phyloP scores from a whole-genome alignment of 306 rosid genomes.

The Cercis canadensis region DNA sequence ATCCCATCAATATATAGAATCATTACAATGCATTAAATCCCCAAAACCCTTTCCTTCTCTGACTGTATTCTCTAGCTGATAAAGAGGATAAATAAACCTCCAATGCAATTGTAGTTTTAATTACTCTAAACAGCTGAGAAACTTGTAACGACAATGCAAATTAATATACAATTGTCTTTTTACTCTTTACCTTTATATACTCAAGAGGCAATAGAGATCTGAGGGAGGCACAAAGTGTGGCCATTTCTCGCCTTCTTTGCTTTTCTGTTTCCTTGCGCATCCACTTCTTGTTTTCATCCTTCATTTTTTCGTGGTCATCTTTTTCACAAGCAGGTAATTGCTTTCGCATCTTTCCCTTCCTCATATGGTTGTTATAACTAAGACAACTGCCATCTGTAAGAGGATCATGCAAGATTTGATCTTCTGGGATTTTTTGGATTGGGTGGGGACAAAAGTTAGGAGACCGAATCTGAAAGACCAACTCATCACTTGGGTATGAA shows the following conservation, averaged over 20 bases:
- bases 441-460: slow-evolving; percentile 36
- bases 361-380: neutral
- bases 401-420: slow-evolving; percentile 41
- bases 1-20: slow-evolving; percentile 3
- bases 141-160: neutral
- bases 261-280: slow-evolving; percentile 68
- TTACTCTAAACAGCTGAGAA: too few relatives aligned
- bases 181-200: slow-evolving; percentile 45
- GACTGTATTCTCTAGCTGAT: too few relatives aligned
- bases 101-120: too few relatives aligned
- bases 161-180: neutral
- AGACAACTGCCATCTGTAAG: slow-evolving; percentile 18
- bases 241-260: slow-evolving; percentile 81
- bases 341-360: slow-evolving; percentile 24
- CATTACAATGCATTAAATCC: slow-evolving; percentile 6
- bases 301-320: slow-evolving; percentile 20
- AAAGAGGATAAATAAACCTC: too few relatives aligned
- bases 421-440: slow-evolving; percentile 40
- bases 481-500: slow-evolving; percentile 44
- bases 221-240: slow-evolving; percentile 50
- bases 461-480: slow-evolving; percentile 41
- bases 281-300: slow-evolving; percentile 47
- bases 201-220: slow-evolving; percentile 62
- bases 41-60: neutral
- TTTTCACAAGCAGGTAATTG: neutral